Conservation (phyloP, 2,329 filamentous ascomycete species). For the Domatiomyces globalis region DNA sequence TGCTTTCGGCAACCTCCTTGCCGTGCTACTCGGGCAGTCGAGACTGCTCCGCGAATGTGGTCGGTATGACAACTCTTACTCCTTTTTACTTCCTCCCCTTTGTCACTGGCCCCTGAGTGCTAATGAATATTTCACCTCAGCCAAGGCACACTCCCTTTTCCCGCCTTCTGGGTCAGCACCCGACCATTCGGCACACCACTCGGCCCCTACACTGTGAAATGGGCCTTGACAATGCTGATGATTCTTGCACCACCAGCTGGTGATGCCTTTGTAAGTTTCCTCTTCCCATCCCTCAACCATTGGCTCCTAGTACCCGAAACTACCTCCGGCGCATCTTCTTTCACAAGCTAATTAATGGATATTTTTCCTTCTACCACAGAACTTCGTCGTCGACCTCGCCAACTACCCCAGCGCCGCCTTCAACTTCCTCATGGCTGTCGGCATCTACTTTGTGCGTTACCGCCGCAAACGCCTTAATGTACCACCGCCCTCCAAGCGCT, state of each 20-base stretch:
- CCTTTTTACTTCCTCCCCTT: neutral
- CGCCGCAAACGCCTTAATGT: constrained; percentile 40
- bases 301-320: neutral
- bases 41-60: constrained; percentile 48
- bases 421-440: constrained; percentile 40
- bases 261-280: constrained; percentile 48
- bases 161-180: constrained; percentile 48
- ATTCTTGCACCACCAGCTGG: constrained; percentile 47
- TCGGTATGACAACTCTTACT: constrained; percentile 22
- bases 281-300: neutral
- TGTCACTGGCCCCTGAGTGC: too few relatives aligned
- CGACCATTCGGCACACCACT: constrained; percentile 50
- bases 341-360: neutral
- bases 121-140: constrained; percentile 19
- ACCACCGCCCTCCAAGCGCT: constrained; percentile 24
- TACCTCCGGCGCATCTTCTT: too few relatives aligned
- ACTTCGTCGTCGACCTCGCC: constrained; percentile 40
- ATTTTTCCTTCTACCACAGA: neutral
- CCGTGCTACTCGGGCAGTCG: constrained; percentile 41
- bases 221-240: constrained; percentile 44
- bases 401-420: constrained; percentile 48
- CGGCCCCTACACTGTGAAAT: constrained; percentile 45
- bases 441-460: constrained; percentile 44
- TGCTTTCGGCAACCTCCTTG: constrained; percentile 46
- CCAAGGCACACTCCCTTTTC: constrained; percentile 48